Conservation (phyloP, 305 asterid species). For the Solanum hybrid region DNA sequence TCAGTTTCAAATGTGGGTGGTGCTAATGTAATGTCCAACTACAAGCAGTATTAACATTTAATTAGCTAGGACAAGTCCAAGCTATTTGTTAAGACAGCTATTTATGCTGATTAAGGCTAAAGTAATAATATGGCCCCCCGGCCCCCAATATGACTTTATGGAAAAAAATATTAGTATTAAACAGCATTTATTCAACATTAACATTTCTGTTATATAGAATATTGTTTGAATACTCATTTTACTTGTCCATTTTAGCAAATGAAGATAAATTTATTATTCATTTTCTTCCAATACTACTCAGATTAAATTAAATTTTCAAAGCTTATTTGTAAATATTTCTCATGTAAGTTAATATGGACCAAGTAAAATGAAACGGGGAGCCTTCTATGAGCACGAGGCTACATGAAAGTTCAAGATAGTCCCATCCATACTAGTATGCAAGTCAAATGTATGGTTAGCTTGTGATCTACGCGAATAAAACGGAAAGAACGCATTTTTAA, state of each 20-base stretch:
- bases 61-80: conserved; percentile 1
- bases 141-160: background rate
- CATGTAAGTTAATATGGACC: background rate
- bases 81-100: conserved; percentile 2
- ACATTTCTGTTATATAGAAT: background rate
- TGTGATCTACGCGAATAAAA: background rate
- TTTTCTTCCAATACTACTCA: background rate
- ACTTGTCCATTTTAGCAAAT: background rate
- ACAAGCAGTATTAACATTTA: background rate
- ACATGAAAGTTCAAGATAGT: background rate
- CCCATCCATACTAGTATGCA: background rate
- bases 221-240: background rate
- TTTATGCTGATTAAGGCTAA: background rate
- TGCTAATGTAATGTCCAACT: background rate
- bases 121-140: background rate
- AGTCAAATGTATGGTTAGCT: background rate
- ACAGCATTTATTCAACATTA: background rate
- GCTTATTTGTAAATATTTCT: background rate
- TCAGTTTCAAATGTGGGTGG: background rate
- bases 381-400: background rate
- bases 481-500: background rate
- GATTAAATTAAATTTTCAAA: background rate
- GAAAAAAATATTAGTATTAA: background rate
- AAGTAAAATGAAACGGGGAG: background rate
- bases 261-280: too few relatives aligned